Conservation (phyloP, 805 yeast species). For the Candida maesae region DNA sequence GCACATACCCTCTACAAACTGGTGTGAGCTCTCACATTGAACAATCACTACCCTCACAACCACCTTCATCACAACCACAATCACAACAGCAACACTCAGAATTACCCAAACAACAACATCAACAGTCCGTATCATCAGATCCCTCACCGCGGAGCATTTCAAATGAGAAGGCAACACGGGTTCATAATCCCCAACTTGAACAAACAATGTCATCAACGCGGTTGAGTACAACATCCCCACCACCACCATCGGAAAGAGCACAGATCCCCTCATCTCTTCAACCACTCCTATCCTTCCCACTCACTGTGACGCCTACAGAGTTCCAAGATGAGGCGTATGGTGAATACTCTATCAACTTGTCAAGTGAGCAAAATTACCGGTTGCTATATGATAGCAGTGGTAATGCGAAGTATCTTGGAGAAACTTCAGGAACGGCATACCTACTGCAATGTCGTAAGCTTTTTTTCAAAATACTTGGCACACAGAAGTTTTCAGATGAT, state of each 20-base stretch:
- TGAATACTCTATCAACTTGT: conserved; percentile 12
- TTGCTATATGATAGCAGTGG: conserved; percentile 34
- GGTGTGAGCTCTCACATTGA: too few species aligned
- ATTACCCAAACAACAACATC: too few species aligned
- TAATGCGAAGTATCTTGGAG: conserved; percentile 37
- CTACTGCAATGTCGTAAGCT: conserved; percentile 38
- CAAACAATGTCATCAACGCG: too few species aligned
- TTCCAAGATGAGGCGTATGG: conserved; percentile 14
- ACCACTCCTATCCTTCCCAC: conserved; percentile 20
- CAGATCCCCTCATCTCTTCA: conserved; percentile 21
- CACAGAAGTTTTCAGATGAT: conserved; percentile 35
- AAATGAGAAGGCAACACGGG: too few species aligned
- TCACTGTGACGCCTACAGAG: conserved; percentile 13
- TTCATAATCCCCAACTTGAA: neutral
- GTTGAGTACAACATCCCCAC: too few species aligned
- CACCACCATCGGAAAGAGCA: too few species aligned
- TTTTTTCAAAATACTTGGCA: conserved; percentile 31
- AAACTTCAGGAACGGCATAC: conserved; percentile 39
- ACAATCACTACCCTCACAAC: too few species aligned
- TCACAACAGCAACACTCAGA: neutral
- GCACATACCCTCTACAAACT: too few species aligned
- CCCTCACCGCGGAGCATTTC: too few species aligned
- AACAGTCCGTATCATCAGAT: too few species aligned
- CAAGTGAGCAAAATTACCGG: conserved; percentile 24
- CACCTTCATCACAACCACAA: neutral